These are phyloP conservation scores for Pseudofabraea citricarpa DNA, from an alignment of 2,329 filamentous ascomycete species.

Conservation along the genomic window DNA sequence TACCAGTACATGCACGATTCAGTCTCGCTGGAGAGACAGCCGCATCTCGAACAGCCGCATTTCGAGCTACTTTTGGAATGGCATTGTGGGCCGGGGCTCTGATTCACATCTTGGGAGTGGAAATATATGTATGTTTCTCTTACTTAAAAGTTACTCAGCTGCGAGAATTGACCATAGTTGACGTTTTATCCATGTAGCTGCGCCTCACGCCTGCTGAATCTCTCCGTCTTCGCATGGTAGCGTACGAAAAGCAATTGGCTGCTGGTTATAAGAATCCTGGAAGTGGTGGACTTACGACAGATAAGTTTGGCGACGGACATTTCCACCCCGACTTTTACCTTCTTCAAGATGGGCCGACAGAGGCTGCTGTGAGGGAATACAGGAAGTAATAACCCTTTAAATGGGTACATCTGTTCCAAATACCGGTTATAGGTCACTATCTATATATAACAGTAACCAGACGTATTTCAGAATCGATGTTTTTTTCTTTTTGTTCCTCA, in stretches of 20 bases:
- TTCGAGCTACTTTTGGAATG: conserved; percentile 41
- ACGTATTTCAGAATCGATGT: too few species aligned
- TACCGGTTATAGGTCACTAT: too few species aligned
- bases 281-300: conserved; percentile 38
- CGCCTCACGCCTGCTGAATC: conserved; percentile 47
- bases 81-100: conserved; percentile 46
- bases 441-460: too few species aligned
- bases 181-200: conserved; percentile 31
- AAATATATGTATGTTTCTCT: conserved; percentile 36
- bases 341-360: too few species aligned
- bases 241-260: conserved; percentile 50
- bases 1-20: not conserved
- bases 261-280: conserved; percentile 46
- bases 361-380: too few species aligned
- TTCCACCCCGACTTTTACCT: conserved; percentile 6
- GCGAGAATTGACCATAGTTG: not conserved
- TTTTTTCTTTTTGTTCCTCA: too few species aligned
- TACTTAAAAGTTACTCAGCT: too few species aligned
- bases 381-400: too few species aligned
- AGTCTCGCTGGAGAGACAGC: not conserved
- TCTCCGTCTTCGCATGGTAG: conserved; percentile 48
- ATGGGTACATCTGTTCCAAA: too few species aligned
- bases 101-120: conserved; percentile 43
- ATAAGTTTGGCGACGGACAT: conserved; percentile 32
- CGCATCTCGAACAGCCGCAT: not conserved